phyloP scores from a whole-genome alignment of 257 asterid genomes.

The Ilex asprella region DNA sequence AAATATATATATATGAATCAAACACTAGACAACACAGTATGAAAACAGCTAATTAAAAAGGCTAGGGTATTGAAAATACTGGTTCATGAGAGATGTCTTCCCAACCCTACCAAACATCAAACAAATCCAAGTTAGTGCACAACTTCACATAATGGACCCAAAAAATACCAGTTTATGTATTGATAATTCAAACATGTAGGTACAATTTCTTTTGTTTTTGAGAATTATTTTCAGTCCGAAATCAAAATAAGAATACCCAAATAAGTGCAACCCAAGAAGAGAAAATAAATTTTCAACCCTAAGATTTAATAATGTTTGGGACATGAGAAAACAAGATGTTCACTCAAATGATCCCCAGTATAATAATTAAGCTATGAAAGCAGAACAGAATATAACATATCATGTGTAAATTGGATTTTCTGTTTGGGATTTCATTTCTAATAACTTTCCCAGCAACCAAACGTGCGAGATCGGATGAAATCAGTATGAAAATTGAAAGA shows the following conservation, averaged over 20 bases:
- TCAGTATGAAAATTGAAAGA: not conserved
- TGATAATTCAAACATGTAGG: no score
- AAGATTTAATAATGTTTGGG: not conserved
- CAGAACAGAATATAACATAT: no score
- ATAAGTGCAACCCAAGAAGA: not conserved
- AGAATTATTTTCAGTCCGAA: no score
- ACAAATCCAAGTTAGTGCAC: not conserved
- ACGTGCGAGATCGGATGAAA: not conserved
- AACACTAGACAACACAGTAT: not conserved
- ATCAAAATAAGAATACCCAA: no score
- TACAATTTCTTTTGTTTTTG: no score
- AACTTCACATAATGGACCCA: not conserved
- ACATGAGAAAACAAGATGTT: no score
- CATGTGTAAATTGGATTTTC: not conserved
- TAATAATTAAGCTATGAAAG: not conserved
- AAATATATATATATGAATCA: not conserved
- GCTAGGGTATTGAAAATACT: conserved; percentile 16
- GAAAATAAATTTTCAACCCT: not conserved
- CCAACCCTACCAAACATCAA: conserved; percentile 33
- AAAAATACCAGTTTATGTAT: not conserved
- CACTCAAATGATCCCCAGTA: no score
- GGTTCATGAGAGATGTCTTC: conserved; percentile 51
- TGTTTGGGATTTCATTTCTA: not conserved
- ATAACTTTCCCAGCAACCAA: not conserved
- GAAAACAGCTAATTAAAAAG: conserved; percentile 1